Conservation (phyloP, 208 protist genomes). For the Leishmania guyanensis region DNA sequence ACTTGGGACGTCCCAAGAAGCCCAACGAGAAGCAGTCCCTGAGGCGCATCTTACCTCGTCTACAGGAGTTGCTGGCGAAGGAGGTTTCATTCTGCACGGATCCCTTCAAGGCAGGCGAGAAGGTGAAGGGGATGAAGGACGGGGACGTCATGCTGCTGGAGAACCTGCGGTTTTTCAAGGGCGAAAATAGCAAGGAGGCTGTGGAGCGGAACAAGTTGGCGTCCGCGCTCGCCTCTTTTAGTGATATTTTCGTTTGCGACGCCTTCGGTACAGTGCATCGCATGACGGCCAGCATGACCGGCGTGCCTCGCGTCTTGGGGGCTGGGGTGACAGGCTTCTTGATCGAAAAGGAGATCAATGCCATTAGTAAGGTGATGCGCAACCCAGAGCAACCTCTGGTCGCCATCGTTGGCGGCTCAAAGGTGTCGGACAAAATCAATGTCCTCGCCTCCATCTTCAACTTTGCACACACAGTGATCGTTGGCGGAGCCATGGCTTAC, state of each 20-base stretch:
- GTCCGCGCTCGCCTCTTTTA: conserved; percentile 90
- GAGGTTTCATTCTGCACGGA: conserved; percentile 66
- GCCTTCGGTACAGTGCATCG: conserved; percentile 99
- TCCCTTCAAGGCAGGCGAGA: conserved; percentile 45
- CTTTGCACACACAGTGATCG: conserved; percentile 98
- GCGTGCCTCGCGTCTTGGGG: conserved; percentile 85
- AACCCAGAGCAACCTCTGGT: conserved; percentile 92
- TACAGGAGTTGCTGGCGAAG: conserved; percentile 90
- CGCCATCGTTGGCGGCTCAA: conserved; percentile 97
- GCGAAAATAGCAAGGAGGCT: conserved; percentile 96
- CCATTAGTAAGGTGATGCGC: conserved; percentile 96
- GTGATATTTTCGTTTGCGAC: conserved; percentile 99
- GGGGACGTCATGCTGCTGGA: conserved; percentile 98
- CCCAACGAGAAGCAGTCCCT: conserved; percentile 92
- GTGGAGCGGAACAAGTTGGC: conserved; percentile 70
- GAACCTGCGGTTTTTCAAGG: conserved; percentile 99
- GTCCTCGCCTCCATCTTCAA: conserved; percentile 99
- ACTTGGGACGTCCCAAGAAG: conserved; percentile 99
- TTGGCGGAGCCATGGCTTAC: conserved; percentile 99
- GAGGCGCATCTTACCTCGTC: conserved; percentile 85
- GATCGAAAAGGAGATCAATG: conserved; percentile 99
- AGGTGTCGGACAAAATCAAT: conserved; percentile 99
- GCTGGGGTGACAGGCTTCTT: conserved; percentile 98
- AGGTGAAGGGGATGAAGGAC: conserved; percentile 76
- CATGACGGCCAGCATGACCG: conserved; percentile 96